Evolutionary conservation across 371 early-diverging fungal species (phyloP).

Genomic region (Mucor saturninus): DNA sequence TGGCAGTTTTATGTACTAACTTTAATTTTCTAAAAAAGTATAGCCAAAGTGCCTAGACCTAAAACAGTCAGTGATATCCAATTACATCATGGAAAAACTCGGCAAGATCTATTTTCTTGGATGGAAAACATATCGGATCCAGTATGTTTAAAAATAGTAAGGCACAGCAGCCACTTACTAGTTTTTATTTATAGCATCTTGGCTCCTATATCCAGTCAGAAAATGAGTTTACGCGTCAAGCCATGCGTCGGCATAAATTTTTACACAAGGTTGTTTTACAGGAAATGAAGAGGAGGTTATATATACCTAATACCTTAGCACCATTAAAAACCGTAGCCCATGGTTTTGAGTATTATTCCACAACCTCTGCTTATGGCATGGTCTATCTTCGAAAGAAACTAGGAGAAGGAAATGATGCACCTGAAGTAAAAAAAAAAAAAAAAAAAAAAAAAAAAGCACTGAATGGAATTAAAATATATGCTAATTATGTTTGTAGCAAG

Average conservation of each 20-base stretch:
- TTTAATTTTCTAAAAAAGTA: constrained; percentile 10
- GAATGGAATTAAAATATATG: background rate
- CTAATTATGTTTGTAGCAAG: constrained; percentile 39
- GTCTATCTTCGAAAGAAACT: constrained; percentile 61
- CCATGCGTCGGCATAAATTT: constrained; percentile 38
- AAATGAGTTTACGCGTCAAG: constrained; percentile 51
- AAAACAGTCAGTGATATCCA: constrained; percentile 45
- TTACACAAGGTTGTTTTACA: constrained; percentile 39
- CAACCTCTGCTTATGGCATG: constrained; percentile 60
- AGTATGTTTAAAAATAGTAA: constrained; percentile 32
- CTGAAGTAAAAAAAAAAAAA: constrained; percentile 42
- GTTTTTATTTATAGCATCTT: constrained; percentile 38
- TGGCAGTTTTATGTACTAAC: no score
- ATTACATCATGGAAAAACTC: constrained; percentile 46
- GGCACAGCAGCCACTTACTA: no score
- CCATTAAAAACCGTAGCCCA: constrained; percentile 59
- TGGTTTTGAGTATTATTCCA: constrained; percentile 70
- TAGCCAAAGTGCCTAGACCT: constrained; percentile 42
- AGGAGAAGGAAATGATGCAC: constrained; percentile 44
- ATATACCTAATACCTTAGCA: constrained; percentile 47
- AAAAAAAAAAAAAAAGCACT: constrained; percentile 16
- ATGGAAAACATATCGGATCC: constrained; percentile 59
- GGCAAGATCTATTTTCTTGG: constrained; percentile 64
- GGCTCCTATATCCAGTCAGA: constrained; percentile 59
- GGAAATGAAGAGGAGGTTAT: constrained; percentile 64